phyloP scores from a whole-genome alignment of 2,329 filamentous ascomycete species.

The Fusarium virguliforme region DNA sequence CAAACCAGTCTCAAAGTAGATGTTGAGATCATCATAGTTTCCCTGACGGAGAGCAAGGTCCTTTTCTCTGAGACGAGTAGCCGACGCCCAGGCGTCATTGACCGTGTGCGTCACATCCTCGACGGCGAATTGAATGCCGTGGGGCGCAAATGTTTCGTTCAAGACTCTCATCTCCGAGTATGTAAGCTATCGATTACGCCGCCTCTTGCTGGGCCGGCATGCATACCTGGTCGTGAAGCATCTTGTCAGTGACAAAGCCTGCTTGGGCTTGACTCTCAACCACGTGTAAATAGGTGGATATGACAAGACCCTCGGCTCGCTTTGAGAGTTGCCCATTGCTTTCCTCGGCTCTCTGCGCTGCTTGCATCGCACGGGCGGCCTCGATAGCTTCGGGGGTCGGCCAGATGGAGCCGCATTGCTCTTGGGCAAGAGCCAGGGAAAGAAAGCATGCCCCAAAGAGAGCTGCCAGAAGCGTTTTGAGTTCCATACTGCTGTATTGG shows the following conservation, averaged over 20 bases:
- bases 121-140: slow-evolving; percentile 62
- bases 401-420: not conserved
- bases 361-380: slow-evolving; percentile 8
- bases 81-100: slow-evolving; percentile 62
- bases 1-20: slow-evolving; percentile 62
- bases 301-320: not conserved
- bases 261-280: slow-evolving; percentile 8
- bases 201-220: too few species aligned
- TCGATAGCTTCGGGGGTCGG: not conserved
- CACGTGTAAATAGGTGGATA: slow-evolving; percentile 7
- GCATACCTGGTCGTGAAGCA: slow-evolving; percentile 9
- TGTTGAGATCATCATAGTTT: slow-evolving; percentile 61
- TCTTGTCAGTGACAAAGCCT: slow-evolving; percentile 11
- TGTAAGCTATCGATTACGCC: not conserved
- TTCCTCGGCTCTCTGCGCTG: not conserved
- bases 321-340: not conserved
- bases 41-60: slow-evolving; percentile 63
- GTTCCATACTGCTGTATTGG: not conserved
- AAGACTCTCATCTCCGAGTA: slow-evolving; percentile 50
- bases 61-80: slow-evolving; percentile 60
- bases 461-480: not conserved
- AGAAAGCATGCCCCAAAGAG: not conserved
- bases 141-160: slow-evolving; percentile 60
- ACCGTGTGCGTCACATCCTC: slow-evolving; percentile 60
- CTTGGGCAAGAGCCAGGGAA: not conserved